Base-by-base conservation (phyloP, 306 rosid species). In the Quercus agrifolia region DNA sequence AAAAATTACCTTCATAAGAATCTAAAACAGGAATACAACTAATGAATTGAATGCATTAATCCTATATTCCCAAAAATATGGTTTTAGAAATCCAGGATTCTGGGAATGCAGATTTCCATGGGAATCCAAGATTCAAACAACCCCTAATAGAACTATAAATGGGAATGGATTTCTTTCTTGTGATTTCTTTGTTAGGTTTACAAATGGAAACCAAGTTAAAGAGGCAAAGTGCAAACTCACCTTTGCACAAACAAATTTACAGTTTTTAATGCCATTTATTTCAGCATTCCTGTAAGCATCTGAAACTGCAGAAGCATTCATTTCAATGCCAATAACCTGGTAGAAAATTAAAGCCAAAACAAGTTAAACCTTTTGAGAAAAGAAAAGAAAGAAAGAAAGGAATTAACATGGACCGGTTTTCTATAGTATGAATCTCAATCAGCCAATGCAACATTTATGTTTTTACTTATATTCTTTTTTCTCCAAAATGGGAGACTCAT, bases 311-410 rank as follows among this genome's bases (percentile, higher is more conserved):
- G 99, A 93, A 70, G 96, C 93, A 54, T 95, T 93, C 98, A 95
- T 93, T 90, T 95, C 99, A 82, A 95, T 87, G 55, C 99, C 99
- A 86, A 95, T 79, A 84, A 95, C 99, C 99, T 96, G 89, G 14
- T 59, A 85, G 27, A 70, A 74, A 69, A 27, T 57, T 23, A 56
- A 58, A 74, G 59, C 31, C 57, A 80, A 82, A 81, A 69, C 67
- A 70, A 31, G 58, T 17, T 84, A 20, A 73, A 74, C 20, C 35
- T 80, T 44, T 58, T 73, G 58, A 33, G 18, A 68, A 56, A 56
- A 56, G 55, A 70, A 30, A 15, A 28, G 21, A 55, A 18, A 28
- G 21, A 54, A 18, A 66, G 58, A 11, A 61, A n/a, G 58, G n/a
- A 28, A 35, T 21, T 27, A 81, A 56, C 14, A 5, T 0, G 51